Evolutionary conservation across 2,329 filamentous ascomycete species (phyloP).

Genomic region (Exophiala mesophila): DNA sequence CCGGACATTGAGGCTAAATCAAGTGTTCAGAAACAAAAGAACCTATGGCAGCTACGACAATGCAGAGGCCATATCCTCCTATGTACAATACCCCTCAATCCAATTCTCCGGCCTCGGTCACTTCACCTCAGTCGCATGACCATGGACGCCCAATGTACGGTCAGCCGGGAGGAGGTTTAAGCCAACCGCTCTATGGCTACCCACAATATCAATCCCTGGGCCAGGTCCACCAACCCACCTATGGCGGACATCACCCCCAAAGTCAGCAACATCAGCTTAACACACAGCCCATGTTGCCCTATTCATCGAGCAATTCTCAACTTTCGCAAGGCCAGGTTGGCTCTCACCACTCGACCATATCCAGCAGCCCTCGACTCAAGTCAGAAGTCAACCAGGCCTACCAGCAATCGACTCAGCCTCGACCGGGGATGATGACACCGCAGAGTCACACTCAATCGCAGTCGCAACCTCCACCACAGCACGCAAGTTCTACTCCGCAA

Average conservation of each 20-base stretch:
- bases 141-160: constrained; percentile 78
- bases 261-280: constrained; percentile 54
- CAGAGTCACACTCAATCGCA: constrained; percentile 49
- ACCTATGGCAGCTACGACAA: constrained; percentile 60
- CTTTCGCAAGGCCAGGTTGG: constrained; percentile 40
- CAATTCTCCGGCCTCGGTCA: constrained; percentile 88
- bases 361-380: constrained; percentile 50
- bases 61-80: constrained; percentile 67
- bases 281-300: constrained; percentile 52
- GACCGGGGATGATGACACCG: constrained; percentile 46
- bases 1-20: constrained; percentile 47
- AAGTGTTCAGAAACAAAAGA: constrained; percentile 71
- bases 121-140: constrained; percentile 83
- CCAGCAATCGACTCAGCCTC: constrained; percentile 34
- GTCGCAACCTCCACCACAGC: constrained; percentile 31
- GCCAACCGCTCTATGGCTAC: constrained; percentile 79
- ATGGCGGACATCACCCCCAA: constrained; percentile 51
- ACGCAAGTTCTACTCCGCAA: constrained; percentile 27
- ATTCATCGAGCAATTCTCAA: constrained; percentile 41
- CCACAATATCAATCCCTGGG: constrained; percentile 51
- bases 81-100: constrained; percentile 96
- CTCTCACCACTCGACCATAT: constrained; percentile 51
- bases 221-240: constrained; percentile 52
- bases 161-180: constrained; percentile 70
- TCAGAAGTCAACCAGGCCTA: constrained; percentile 21